Evolutionary conservation across 305 asterid species (phyloP), one percentile per base, ranked within the genome.

Genomic region (Solanum hybrid): DNA sequence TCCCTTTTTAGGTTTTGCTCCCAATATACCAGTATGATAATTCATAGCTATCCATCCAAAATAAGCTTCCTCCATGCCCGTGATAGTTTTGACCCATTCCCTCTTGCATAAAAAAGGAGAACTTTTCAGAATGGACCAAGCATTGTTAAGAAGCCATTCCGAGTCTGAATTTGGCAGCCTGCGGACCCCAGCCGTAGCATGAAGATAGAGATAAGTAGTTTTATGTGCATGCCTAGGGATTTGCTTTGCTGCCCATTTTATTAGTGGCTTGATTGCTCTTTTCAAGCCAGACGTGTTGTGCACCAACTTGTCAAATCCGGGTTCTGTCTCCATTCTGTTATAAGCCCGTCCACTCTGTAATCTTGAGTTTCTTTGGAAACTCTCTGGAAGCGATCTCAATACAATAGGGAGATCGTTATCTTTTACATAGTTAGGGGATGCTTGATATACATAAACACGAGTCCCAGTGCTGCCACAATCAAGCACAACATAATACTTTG

Each of bases 391-490:
- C 69, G 99, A 96, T 92, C 92, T 96, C 89, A 96, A 64, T 38
- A 90, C 77, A 87, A 97, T 90, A 51, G 99, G 99, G 35, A 97
- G 96, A 82, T 89, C 92, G 60, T 90, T 93, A 73, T 94, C 97
- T 86, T 92, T 93, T 24, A 94, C 90, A 35, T 90, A 92, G 91
- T 94, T 94, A 75, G 91, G 17, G 10, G 95, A 92, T 69, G 98
- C 98, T 93, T 95, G 92, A 90, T 96, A 97, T 56, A 97, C 97
- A 93, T 93, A 96, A 89, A 95, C 99, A 60, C 99, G 99, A 88
- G 98, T 96, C 86, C 99, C 99, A 5, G 99, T 97, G 94, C 99
- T 97, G 81, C 99, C 99, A 92, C 98, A 96, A 92, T 97, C 99
- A 84, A 97, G 94, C 87, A 96, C 96, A 51, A 96, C 95, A 89